Percentiles rank a stretch among this genome's conserved stretches.
Conservation (phyloP, 2,329 filamentous ascomycete genomes). For the Neofusicoccum sp. region DNA sequence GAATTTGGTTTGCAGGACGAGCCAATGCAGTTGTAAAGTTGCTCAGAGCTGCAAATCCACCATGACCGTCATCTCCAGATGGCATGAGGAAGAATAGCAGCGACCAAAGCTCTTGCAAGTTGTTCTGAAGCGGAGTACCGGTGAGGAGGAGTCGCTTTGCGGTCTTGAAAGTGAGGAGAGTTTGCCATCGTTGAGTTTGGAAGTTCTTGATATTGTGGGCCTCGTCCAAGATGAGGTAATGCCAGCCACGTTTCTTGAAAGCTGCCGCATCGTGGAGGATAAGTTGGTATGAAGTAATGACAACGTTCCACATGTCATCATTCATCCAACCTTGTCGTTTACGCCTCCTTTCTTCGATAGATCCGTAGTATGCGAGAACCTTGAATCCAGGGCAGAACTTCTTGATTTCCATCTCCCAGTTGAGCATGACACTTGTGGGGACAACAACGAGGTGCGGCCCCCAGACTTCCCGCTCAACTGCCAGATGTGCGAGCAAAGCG, state of each 20-base stretch:
- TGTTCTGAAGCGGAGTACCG: constrained; percentile 95
- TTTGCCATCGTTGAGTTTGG: constrained; percentile 96
- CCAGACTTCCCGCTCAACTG: constrained; percentile 89
- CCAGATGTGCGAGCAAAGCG: constrained; percentile 86
- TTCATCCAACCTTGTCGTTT: constrained; percentile 94
- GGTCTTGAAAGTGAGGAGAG: constrained; percentile 90
- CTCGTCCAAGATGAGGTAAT: constrained; percentile 97
- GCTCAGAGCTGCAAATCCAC: constrained; percentile 90
- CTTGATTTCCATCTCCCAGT: constrained; percentile 99
- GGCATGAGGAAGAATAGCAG: constrained; percentile 96
- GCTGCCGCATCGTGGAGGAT: constrained; percentile 92
- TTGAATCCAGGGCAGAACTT: constrained; percentile 99
- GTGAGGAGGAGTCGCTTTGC: constrained; percentile 84
- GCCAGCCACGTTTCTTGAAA: constrained; percentile 90
- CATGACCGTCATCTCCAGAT: constrained; percentile 77
- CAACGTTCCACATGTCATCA: constrained; percentile 90
- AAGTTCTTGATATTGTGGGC: constrained; percentile 99
- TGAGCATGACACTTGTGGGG: constrained; percentile 96
- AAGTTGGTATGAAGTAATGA: constrained; percentile 96
- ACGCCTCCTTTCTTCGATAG: constrained; percentile 84
- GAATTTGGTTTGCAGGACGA: constrained; percentile 91
- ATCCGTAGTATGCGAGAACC: constrained; percentile 95
- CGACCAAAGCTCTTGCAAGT: constrained; percentile 95
- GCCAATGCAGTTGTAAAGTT: constrained; percentile 97
- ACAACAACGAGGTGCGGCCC: constrained; percentile 95